phyloP scores from a whole-genome alignment of 139 green algal species.

The Micractinium conductrix region DNA sequence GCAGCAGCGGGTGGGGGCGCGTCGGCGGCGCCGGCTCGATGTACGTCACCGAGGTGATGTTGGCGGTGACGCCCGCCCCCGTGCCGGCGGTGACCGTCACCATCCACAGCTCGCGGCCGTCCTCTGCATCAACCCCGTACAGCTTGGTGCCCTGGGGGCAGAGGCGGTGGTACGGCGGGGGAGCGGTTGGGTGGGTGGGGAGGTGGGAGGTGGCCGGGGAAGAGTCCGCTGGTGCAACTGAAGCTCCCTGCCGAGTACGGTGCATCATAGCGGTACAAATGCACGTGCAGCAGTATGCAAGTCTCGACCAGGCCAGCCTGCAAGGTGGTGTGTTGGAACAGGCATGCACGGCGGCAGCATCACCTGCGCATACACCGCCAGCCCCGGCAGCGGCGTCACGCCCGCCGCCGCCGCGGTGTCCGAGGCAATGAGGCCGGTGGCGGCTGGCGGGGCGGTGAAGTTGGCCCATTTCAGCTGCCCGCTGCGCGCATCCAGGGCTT shows the following conservation, averaged over 20 bases:
- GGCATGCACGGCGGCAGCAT: too few species aligned
- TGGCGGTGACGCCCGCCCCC: neutral
- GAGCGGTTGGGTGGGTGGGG: too few species aligned
- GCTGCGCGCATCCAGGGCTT: constrained; percentile 14
- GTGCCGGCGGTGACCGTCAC: neutral
- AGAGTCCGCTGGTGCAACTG: too few species aligned
- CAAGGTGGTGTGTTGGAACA: too few species aligned
- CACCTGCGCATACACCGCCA: constrained; percentile 26
- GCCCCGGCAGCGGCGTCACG: constrained; percentile 4
- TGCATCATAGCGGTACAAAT: too few species aligned
- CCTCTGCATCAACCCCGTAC: neutral
- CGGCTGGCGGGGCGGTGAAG: constrained; percentile 1
- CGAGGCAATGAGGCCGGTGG: neutral
- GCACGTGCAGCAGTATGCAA: too few species aligned
- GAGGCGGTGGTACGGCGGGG: too few species aligned
- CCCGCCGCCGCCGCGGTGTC: constrained; percentile 3
- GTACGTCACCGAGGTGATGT: constrained; percentile 11
- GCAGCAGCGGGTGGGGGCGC: neutral
- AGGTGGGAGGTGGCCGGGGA: too few species aligned
- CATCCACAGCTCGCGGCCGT: constrained; percentile 12
- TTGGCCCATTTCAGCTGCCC: constrained; percentile 16
- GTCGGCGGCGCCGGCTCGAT: neutral
- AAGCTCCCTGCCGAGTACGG: too few species aligned
- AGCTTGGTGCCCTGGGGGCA: neutral
- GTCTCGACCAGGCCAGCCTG: too few species aligned